Conservation (phyloP, 805 yeast species). For the Tetrapisispora phaffii region DNA sequence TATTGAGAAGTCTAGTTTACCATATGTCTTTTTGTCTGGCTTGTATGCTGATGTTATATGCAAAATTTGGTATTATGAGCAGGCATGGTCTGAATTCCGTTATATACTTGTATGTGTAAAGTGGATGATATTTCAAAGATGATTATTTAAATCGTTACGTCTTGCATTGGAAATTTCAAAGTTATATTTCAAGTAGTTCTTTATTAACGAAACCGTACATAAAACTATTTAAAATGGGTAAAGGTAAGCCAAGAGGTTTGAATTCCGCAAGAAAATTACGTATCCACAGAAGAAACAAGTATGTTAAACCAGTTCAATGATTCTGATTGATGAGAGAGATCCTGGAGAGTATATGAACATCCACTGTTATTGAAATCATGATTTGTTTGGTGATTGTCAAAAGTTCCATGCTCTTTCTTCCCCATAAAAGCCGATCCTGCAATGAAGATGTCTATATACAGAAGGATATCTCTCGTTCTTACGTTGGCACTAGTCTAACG, state of each 20-base stretch:
- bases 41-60: neutral
- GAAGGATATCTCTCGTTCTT: no score
- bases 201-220: neutral
- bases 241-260: constrained; percentile 99
- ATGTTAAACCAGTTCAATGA: neutral
- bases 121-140: neutral
- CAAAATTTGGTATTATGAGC: neutral
- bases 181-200: no score
- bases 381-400: no score
- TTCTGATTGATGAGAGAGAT: neutral
- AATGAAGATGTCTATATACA: no score
- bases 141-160: neutral
- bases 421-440: neutral
- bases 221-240: constrained; percentile 67
- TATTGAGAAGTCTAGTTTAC: no score
- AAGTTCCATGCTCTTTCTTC: no score
- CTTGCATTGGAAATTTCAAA: no score
- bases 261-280: constrained; percentile 99
- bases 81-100: neutral
- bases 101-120: neutral
- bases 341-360: neutral
- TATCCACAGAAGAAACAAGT: constrained; percentile 97
- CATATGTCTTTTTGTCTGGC: neutral
- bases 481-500: no score
- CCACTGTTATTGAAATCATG: neutral